Base-by-base conservation (phyloP, 371 early-diverging fungal species). In the Synchytrium microbalum region DNA sequence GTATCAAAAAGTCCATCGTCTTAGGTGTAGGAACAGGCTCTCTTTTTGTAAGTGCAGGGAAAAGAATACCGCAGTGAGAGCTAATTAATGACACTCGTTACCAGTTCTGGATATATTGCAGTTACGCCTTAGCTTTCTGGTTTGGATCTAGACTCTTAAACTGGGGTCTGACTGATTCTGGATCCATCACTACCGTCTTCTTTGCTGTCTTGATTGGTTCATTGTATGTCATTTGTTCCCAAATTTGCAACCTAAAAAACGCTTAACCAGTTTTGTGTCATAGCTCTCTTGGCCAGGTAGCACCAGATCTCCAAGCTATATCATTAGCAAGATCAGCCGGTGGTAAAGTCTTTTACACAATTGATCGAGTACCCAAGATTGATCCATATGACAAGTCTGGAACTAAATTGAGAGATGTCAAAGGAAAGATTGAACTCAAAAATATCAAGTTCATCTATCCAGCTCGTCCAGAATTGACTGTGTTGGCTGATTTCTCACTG, bases 121-220 rank as follows among this genome's bases (percentile, higher is more conserved):
- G 54, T 56, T 85, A 84, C 71, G 75, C 76, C 46, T 67, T 86
- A 25, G 82, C 82, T 13, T 87, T 88, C 68, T 88, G 82, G 78
- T 84, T 76, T 66, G 88, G 88, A 13, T 62, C 75, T 2, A 72
- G 68, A 53, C 75, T 79, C 16, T 70, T 86, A 32, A 60, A 67
- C 27, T 72, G 70, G 55, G 83, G 82, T n/a, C 66, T 72, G 2
- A 67, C 75, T 27, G 32, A 31, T 32, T 63, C 31, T 13, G 76
- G 73, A 0, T 62, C 70, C 25, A 82, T 88, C 5, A 64, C 89
- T 2, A 82, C 75, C 46, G 90, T 88, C 51, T 88, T 92, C 62
- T 59, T 73, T 54, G 27, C 62, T n/a, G 61, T 74, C 19, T 31
- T 74, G 24, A 68, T 71, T 38, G 71, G 71, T 30, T 51, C 71